Base-by-base conservation (phyloP, 2,329 filamentous ascomycete genomes). In the Xylariaceae sp. region DNA sequence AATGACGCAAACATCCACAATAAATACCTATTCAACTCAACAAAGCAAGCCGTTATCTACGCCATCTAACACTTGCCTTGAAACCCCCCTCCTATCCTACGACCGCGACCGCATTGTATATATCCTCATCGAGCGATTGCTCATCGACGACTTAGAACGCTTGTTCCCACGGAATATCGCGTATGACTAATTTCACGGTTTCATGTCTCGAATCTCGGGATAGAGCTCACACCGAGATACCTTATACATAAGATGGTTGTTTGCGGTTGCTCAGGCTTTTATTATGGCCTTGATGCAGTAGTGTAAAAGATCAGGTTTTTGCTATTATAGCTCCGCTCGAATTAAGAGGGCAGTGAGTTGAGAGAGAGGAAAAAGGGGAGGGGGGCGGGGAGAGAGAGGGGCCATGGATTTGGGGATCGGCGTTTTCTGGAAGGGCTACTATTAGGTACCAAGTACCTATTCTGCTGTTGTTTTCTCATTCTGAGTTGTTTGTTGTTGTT, bases 31-130 rank as follows among this genome's bases (percentile, higher is more conserved):
- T 51, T 37, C 45, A 37, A 57, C 17, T 42, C 23, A 18, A 30
- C 23, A 30, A 30, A 57, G 34, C 42, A 45, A 51, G 37, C 8
- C 17, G 13, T 35, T 47, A 50, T n/a, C 50, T 50, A 48, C 34
- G 44, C 56, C 51, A 50, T 52, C 44, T 47, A 30, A 50, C 53
- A 8, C 48, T 58, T 53, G 60, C 53, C 51, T 51, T 50, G 18
- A 51, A 51, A 30, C 3, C 23, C 44, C 42, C 42, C 49, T 47
- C 49, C 53, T 57, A 65, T 53, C 62, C 63, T 57, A 61, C 62
- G 55, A 67, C 63, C 65, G 62, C 61, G 66, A 67, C 63, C 65
- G 62, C 61, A 67, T 67, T 71, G 68, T 71, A 70, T 67, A 71
- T 70, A 68, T 68, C 60, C 59, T 61, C 48, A 54, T 58, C 59